Conservation (phyloP, 2,329 filamentous ascomycete species). For the Tolypocladium nubicola region DNA sequence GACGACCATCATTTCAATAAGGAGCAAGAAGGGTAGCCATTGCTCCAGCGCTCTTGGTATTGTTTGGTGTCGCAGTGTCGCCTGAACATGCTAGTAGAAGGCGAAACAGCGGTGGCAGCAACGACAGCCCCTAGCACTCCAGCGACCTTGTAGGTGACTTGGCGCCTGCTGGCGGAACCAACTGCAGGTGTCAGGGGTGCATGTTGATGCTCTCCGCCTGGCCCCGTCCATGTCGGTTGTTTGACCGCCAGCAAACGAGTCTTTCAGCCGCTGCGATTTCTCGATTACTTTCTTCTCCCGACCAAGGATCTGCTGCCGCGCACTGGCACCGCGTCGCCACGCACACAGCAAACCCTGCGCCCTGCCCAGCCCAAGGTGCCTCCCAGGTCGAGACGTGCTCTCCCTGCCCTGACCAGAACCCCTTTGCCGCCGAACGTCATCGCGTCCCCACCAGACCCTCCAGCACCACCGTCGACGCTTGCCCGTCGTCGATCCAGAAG, state of each 20-base stretch:
- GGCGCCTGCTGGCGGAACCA: not conserved
- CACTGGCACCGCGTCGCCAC: not conserved
- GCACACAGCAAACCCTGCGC: not conserved
- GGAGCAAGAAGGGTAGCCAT: not conserved
- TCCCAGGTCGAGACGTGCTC: not conserved
- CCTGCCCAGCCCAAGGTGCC: not conserved
- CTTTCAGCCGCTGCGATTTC: not conserved
- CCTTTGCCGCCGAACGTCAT: slow-evolving; percentile 7
- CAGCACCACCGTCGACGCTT: not conserved
- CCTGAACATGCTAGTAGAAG: not conserved
- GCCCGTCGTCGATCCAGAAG: not conserved
- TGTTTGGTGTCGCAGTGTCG: not conserved
- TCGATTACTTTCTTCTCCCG: not conserved
- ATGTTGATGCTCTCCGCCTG: not conserved
- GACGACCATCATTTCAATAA: not conserved
- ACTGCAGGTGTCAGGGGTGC: not conserved
- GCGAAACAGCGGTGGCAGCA: not conserved
- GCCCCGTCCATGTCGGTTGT: not conserved
- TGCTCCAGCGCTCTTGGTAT: no score
- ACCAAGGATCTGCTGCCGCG: not conserved
- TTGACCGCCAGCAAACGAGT: not conserved
- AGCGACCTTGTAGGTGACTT: not conserved
- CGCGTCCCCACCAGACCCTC: slow-evolving; percentile 4
- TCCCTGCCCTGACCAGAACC: not conserved
- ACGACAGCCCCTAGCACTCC: not conserved